phyloP scores from a whole-genome alignment of 75 land plant genomes.

The Sequoiadendron giganteum region DNA sequence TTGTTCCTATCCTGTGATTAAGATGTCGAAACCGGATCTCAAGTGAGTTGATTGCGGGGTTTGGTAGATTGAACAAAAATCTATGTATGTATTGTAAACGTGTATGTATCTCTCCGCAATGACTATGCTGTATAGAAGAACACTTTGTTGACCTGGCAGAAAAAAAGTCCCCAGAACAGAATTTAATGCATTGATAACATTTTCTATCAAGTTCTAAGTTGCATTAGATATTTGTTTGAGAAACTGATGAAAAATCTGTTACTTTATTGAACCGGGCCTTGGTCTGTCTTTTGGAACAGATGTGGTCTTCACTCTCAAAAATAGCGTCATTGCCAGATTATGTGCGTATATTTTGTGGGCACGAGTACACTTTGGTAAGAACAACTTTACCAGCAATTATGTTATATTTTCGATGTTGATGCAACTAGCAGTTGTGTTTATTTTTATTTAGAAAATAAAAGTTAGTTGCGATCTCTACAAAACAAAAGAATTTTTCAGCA shows the following conservation, averaged over 20 bases:
- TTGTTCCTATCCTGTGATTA: not conserved
- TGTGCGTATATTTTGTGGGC: conserved; percentile 82
- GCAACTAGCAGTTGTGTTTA: not conserved
- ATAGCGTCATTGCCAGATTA: conserved; percentile 81
- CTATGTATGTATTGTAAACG: not conserved
- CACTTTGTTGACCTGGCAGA: not conserved
- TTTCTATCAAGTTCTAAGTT: not conserved
- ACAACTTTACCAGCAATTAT: not conserved
- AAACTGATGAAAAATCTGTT: not conserved
- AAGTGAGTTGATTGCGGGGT: not conserved
- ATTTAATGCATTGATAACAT: not conserved
- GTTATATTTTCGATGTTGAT: not conserved
- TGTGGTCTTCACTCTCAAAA: conserved; percentile 80
- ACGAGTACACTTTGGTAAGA: conserved; percentile 92
- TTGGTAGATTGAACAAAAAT: not conserved
- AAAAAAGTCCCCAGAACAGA: not conserved
- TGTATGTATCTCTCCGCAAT: not conserved
- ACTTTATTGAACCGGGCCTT: not conserved
- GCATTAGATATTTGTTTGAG: not conserved
- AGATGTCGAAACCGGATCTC: not conserved
- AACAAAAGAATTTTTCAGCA: not conserved
- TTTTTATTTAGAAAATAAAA: not conserved
- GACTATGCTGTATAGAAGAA: not conserved
- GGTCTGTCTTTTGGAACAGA: conserved; percentile 39
- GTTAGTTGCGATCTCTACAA: not conserved